Evolutionary conservation across 345 rosid species (phyloP).

Genomic region (Kernera saxatilis): DNA sequence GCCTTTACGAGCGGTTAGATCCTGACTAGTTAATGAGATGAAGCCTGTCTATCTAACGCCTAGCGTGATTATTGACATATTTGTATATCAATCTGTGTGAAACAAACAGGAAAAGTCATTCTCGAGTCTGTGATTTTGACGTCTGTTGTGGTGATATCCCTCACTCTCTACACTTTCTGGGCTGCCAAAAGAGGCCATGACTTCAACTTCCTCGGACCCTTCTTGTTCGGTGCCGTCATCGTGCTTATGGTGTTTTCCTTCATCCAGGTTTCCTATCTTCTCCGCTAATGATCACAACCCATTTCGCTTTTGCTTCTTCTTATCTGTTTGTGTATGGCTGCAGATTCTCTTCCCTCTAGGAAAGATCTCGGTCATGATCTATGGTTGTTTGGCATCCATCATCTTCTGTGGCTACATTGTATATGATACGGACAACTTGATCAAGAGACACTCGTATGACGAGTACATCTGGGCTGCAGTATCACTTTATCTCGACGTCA

Average conservation of each 20-base stretch:
- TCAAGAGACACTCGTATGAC: conserved; percentile 71
- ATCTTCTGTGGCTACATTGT: conserved; percentile 83
- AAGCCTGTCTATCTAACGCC: not conserved
- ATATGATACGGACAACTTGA: conserved; percentile 80
- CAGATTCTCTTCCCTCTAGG: conserved; percentile 81
- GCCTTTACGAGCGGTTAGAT: conserved; percentile 50
- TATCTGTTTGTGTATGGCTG: conserved; percentile 5
- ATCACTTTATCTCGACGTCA: conserved; percentile 53
- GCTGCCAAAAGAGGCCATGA: conserved; percentile 86
- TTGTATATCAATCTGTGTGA: not conserved
- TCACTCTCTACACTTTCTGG: conserved; percentile 91
- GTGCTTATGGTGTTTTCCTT: conserved; percentile 61
- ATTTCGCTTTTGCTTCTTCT: not conserved
- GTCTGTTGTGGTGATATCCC: conserved; percentile 61
- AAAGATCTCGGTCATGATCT: conserved; percentile 65
- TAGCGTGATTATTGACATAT: not conserved
- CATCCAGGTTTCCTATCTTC: conserved; percentile 50
- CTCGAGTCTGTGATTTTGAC: conserved; percentile 78
- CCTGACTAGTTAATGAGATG: not conserved
- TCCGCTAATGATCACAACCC: not conserved
- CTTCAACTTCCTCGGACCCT: conserved; percentile 87
- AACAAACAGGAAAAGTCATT: conserved; percentile 72
- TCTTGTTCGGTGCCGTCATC: conserved; percentile 71
- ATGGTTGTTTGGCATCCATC: conserved; percentile 70
- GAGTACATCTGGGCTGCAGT: conserved; percentile 71